Conservation (phyloP, 164 flowering plant species). For the Tetrastigma voinierianum region DNA sequence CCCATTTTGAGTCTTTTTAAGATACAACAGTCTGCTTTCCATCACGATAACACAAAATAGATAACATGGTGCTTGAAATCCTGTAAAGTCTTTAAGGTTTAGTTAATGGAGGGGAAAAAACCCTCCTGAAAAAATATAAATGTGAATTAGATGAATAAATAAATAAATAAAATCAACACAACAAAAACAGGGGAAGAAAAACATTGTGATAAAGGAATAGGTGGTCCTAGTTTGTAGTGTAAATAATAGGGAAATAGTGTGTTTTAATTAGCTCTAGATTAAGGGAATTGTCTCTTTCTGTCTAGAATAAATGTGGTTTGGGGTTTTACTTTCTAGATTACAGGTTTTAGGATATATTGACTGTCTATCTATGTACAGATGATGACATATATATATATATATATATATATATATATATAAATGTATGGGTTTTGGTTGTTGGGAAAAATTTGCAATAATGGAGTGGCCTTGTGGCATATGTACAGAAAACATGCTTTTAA, state of each 20-base stretch:
- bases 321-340: constrained; percentile 1
- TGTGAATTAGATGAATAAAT: too few relatives aligned
- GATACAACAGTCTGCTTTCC: neutral
- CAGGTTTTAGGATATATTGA: neutral
- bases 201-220: neutral
- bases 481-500: constrained; percentile 4
- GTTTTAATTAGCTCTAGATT: neutral
- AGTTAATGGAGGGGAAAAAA: too few relatives aligned
- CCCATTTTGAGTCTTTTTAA: constrained; percentile 30
- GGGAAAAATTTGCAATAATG: neutral
- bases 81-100: too few relatives aligned
- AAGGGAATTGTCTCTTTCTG: neutral
- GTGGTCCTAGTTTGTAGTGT: neutral
- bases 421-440: neutral
- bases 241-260: neutral
- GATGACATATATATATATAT: neutral
- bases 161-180: neutral
- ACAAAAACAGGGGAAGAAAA: neutral
- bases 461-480: constrained; percentile 4
- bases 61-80: neutral
- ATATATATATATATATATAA: too few relatives aligned
- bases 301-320: neutral
- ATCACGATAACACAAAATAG: neutral
- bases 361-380: constrained; percentile 1
- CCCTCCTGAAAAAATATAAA: too few relatives aligned